Percentiles rank a stretch among this genome's conserved stretches.
Conservation (phyloP, 345 rosid genomes). For the Arabidopsis suecica region DNA sequence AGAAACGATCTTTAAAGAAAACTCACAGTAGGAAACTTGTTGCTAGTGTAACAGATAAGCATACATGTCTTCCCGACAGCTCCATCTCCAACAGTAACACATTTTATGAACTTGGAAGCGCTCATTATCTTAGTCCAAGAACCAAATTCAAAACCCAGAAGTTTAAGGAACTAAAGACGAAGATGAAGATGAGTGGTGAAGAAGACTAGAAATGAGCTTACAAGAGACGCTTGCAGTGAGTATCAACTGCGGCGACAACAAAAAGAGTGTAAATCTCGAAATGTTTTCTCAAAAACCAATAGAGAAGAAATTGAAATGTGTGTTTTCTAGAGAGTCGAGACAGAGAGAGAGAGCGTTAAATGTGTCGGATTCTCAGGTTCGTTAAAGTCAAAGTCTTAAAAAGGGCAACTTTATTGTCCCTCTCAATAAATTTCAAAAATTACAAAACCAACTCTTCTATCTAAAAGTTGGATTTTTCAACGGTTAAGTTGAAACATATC, state of each 20-base stretch:
- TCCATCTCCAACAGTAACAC: slow-evolving; percentile 99
- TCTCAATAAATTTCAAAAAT: slow-evolving; percentile 59
- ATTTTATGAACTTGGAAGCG: slow-evolving; percentile 96
- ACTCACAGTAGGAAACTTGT: slow-evolving; percentile 97
- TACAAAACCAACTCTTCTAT: neutral
- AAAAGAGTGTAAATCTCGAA: slow-evolving; percentile 35
- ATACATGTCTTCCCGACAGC: slow-evolving; percentile 99
- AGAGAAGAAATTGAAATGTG: slow-evolving; percentile 14
- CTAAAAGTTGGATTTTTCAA: slow-evolving; percentile 26
- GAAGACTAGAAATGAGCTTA: slow-evolving; percentile 32
- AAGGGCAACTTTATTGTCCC: slow-evolving; percentile 55
- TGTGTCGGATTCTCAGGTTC: slow-evolving; percentile 37
- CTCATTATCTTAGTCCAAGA: slow-evolving; percentile 59
- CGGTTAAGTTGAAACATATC: slow-evolving; percentile 40
- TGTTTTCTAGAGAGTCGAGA: slow-evolving; percentile 32
- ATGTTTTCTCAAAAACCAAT: slow-evolving; percentile 15
- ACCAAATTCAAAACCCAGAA: slow-evolving; percentile 28
- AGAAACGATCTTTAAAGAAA: neutral
- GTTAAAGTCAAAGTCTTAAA: slow-evolving; percentile 49
- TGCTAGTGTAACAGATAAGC: slow-evolving; percentile 99
- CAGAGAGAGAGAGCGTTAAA: slow-evolving; percentile 30
- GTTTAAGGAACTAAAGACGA: neutral
- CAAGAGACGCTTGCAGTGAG: slow-evolving; percentile 35
- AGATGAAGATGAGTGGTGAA: slow-evolving; percentile 31
- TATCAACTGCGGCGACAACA: slow-evolving; percentile 19